These are phyloP conservation scores for Debaryomyces sp. DNA, from an alignment of 1,139 yeast genomes.

Conservation along the genomic window DNA sequence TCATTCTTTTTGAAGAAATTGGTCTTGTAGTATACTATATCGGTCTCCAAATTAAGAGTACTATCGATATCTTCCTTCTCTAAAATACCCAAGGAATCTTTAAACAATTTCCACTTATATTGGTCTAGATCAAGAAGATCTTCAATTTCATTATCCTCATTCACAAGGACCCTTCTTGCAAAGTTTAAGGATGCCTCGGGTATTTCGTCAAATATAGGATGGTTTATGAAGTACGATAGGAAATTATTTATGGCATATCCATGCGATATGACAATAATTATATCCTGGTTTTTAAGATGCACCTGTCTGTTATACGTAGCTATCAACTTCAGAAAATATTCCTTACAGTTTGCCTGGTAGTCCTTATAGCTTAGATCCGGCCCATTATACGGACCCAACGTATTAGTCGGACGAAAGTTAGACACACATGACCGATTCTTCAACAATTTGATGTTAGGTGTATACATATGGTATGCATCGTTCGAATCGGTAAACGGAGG, in stretches of 20 bases:
- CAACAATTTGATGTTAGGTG: conserved; percentile 44
- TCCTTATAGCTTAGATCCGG: conserved; percentile 45
- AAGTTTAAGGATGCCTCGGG: conserved; percentile 45
- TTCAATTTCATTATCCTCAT: conserved; percentile 15
- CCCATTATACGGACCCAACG: conserved; percentile 51
- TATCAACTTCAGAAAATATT: conserved; percentile 44
- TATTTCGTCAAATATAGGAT: conserved; percentile 50
- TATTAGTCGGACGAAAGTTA: conserved; percentile 49
- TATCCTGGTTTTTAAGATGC: conserved; percentile 37
- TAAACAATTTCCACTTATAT: conserved; percentile 35
- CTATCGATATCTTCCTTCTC: conserved; percentile 32
- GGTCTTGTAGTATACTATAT: conserved; percentile 49
- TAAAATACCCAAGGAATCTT: conserved; percentile 39
- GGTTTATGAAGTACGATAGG: conserved; percentile 44
- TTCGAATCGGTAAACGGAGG: conserved; percentile 50
- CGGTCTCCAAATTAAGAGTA: conserved; percentile 43
- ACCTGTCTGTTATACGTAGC: conserved; percentile 49
- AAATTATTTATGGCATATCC: conserved; percentile 48
- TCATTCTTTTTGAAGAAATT: conserved; percentile 47
- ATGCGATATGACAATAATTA: conserved; percentile 44
- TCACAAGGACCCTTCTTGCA: conserved; percentile 28
- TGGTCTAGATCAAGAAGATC: conserved; percentile 20
- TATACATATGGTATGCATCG: conserved; percentile 52
- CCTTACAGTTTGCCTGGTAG: conserved; percentile 44
- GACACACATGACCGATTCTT: conserved; percentile 40